Evolutionary conservation across 768 basidiomycete species (phyloP).

Genomic region (Leccinum subgranulosum): DNA sequence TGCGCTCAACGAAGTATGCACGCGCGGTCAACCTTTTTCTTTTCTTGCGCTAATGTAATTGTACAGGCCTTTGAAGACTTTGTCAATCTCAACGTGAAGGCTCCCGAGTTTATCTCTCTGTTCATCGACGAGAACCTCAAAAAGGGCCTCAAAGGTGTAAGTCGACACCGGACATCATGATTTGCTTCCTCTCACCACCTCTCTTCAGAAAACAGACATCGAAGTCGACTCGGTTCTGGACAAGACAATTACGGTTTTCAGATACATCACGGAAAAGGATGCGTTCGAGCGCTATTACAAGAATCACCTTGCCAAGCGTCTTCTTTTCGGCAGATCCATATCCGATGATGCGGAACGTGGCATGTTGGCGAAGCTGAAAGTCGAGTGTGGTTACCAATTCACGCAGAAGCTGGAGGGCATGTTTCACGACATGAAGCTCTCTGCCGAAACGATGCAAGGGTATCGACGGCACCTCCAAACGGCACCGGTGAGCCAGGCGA

Average conservation of each 20-base stretch:
- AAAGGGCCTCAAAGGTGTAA: slow-evolving; percentile 90
- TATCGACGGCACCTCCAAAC: slow-evolving; percentile 64
- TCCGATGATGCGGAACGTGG: slow-evolving; percentile 97
- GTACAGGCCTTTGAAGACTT: slow-evolving; percentile 87
- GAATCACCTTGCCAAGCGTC: slow-evolving; percentile 87
- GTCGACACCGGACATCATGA: slow-evolving; percentile 26
- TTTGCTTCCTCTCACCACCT: neutral
- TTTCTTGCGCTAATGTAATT: slow-evolving; percentile 1
- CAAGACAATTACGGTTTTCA: slow-evolving; percentile 95
- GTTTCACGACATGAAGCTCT: slow-evolving; percentile 96
- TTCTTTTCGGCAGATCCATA: slow-evolving; percentile 81
- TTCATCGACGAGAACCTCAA: slow-evolving; percentile 97
- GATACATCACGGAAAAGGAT: slow-evolving; percentile 93
- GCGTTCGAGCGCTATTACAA: slow-evolving; percentile 99
- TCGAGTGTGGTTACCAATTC: slow-evolving; percentile 95
- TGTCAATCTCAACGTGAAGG: slow-evolving; percentile 82
- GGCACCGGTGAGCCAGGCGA: slow-evolving; percentile 48
- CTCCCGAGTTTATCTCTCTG: slow-evolving; percentile 92
- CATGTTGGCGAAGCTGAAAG: slow-evolving; percentile 95
- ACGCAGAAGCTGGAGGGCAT: slow-evolving; percentile 98
- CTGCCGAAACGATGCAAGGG: slow-evolving; percentile 72
- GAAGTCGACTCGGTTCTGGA: slow-evolving; percentile 90
- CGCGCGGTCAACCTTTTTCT: neutral
- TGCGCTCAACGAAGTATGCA: slow-evolving; percentile 74
- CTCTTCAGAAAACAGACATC: slow-evolving; percentile 81